Evolutionary conservation across 768 basidiomycete genomes (phyloP), one percentile per base, ranked within the genome.

Genomic region (Pleurotus cornucopiae): DNA sequence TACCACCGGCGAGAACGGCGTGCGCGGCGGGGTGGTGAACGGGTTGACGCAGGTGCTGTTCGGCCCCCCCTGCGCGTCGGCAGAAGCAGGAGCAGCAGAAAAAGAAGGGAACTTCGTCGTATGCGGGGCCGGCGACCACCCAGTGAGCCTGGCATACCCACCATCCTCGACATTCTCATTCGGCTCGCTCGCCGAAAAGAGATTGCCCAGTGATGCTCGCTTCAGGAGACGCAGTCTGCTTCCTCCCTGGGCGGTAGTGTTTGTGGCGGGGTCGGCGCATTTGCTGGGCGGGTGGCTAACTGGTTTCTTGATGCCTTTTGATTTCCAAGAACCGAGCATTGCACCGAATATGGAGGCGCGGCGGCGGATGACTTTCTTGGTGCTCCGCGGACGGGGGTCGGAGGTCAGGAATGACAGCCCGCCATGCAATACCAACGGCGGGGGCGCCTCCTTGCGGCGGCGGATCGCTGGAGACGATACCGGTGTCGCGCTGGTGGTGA

Each of bases 11-110:
- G 51, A 40, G n/a, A 53, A 39, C n/a, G 51, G 51, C 5, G 51
- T 53, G 11, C 51, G 51, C 11, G 51, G 51, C 6, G 51, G 51
- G 13, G 51, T 53, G 16, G n/a, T n/a, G 51, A 53, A 53, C 21
- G 51, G 51, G 21, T 53, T 25, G 30, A 25, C 5, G 23, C 5
- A 25, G 23, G 30, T 4, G 30, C 30, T 34, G 9, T 11, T 11
- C 30, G 4, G 9, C 11, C 30, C 30, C 7, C 7, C 9, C 2
- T 34, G 16, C 6, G 34, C 18, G 18, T 21, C 39, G 38, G 41
- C 13, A 11, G 37, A 21, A 21, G 37, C 12, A 13, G 39, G 6
- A 21, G 51, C 37, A 11, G 13, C 18, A 18, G n/a, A 14, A 34
- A 20, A 9, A 6, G 13, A 38, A 52, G 51, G 39, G 39, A 53